Base-by-base conservation (phyloP, 208 protist genomes). In the Leishmania lainsoni region DNA sequence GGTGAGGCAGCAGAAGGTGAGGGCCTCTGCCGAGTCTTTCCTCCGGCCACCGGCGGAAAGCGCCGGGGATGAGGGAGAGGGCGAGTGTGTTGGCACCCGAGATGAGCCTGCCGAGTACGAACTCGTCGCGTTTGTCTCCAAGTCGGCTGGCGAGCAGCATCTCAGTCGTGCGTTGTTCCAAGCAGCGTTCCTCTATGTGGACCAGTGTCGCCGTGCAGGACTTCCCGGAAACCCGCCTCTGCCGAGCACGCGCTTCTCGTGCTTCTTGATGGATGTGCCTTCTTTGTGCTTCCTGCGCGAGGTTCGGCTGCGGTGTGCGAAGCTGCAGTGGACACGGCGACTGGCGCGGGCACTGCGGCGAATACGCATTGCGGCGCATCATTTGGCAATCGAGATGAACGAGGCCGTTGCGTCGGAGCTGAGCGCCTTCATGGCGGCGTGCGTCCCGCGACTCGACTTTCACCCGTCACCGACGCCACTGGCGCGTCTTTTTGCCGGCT, bases 61-160 rank as follows among this genome's bases (percentile, higher is more conserved):
- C 61, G 79, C 32, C 39, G 71, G 59, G 5, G 69, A 69, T 17
- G 69, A 76, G 12, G 69, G 56, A 12, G 77, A 74, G 29, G 32
- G 51, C 26, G 45, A 39, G 75, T 3, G 29, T 20, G 56, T 16
- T 32, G 32, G 52, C 39, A 49, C 26, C 8, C 52, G n/a, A 22
- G 58, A 52, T 29, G 75, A 39, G 22, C 39, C 68, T 3, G 69
- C 72, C 29, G 48, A 66, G n/a, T 80, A 80, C 81, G 81, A 84
- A 56, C 81, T 78, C 14, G 75, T 91, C 66, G 75, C 89, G 59
- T 91, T 89, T 79, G 71, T 91, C 22, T 82, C 86, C 10, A 91
- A 91, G 66, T 88, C 88, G 17, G 88, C 86, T 5, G 86, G 88
- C 2, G 85, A 89, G 78, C 85, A 89, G 78, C 83, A 86, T 59